Conservation (phyloP, 352 stramenopile species). For the Pythium chondricola region DNA sequence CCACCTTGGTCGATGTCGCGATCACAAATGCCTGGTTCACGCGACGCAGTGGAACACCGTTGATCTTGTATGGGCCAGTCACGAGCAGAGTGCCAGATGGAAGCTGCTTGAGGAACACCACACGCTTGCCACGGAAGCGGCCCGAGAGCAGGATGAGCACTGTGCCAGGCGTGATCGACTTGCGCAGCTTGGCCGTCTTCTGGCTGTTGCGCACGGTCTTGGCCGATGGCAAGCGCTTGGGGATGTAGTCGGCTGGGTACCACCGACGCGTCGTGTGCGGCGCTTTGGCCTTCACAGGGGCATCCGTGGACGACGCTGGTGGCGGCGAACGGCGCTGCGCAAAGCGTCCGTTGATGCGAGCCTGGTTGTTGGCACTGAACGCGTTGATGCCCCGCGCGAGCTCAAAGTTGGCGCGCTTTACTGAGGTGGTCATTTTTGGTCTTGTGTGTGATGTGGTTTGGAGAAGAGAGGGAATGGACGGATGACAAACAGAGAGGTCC, state of each 20-base stretch:
- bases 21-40: constrained; percentile 98
- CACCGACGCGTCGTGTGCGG: constrained; percentile 29
- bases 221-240: constrained; percentile 50
- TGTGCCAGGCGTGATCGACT: constrained; percentile 94
- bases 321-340: constrained; percentile 16
- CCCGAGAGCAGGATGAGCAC: constrained; percentile 97
- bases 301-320: constrained; percentile 6
- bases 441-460: background rate
- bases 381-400: constrained; percentile 66
- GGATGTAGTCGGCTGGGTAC: constrained; percentile 64
- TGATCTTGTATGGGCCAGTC: constrained; percentile 95
- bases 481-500: background rate
- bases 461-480: constrained; percentile 2
- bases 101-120: constrained; percentile 97
- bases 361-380: constrained; percentile 54
- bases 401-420: constrained; percentile 54
- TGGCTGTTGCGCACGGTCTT: constrained; percentile 66
- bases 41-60: constrained; percentile 94
- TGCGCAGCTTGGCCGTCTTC: constrained; percentile 91
- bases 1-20: constrained; percentile 95
- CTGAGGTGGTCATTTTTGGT: constrained; percentile 1
- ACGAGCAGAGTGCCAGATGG: constrained; percentile 93
- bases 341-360: constrained; percentile 51
- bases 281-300: background rate
- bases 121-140: constrained; percentile 96